These are phyloP conservation scores for Leccinum imitatum DNA, from an alignment of 768 basidiomycete species.

Conservation along the genomic window DNA sequence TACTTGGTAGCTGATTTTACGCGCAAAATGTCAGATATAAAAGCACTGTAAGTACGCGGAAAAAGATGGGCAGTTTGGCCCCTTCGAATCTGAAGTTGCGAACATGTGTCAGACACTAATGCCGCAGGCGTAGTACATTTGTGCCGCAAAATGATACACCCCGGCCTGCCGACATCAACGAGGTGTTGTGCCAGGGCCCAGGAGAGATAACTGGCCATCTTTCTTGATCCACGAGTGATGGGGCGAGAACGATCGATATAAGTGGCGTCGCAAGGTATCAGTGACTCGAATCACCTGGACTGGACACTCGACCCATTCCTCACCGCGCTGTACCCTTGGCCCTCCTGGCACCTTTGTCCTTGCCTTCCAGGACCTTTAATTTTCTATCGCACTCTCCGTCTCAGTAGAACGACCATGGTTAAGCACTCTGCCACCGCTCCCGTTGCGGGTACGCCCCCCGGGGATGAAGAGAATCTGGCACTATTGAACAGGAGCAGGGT, in stretches of 20 bases:
- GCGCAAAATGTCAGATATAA: no score
- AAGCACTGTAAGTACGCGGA: no score
- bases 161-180: conserved; percentile 16
- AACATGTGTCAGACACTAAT: neutral
- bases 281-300: conserved; percentile 1
- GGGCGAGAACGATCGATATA: conserved; percentile 13
- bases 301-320: conserved; percentile 3
- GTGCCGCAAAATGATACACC: conserved; percentile 3
- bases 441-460: neutral
- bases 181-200: conserved; percentile 10
- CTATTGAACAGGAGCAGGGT: conserved; percentile 13
- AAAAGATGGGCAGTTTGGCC: no score
- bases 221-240: neutral
- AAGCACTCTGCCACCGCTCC: conserved; percentile 5
- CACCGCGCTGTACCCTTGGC: neutral
- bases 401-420: neutral
- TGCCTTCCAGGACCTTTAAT: neutral
- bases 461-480: conserved; percentile 1
- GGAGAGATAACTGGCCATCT: neutral
- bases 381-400: neutral
- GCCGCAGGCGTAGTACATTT: neutral
- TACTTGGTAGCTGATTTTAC: neutral
- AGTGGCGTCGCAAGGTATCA: conserved; percentile 5
- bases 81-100: neutral
- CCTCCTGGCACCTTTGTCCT: neutral